Evolutionary conservation across 768 basidiomycete genomes (phyloP).

Genomic region (Dacryopinax primogenitus): DNA sequence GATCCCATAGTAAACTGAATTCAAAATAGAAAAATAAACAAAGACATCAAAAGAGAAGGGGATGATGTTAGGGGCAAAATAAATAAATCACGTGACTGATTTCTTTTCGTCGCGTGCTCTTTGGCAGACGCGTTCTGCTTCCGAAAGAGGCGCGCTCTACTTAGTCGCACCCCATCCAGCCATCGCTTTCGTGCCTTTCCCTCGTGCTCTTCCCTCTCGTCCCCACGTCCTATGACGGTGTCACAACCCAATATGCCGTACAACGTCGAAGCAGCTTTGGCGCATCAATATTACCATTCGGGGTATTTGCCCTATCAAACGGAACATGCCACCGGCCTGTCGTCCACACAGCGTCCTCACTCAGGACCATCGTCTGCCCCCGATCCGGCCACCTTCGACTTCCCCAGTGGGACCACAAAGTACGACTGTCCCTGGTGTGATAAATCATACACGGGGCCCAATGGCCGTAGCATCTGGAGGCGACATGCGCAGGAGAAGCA

Average conservation of each 20-base stretch:
- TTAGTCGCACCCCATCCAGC: neutral
- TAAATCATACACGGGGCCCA: neutral
- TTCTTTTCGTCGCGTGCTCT: conserved; percentile 8
- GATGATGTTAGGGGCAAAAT: too few relatives aligned
- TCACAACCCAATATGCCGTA: neutral
- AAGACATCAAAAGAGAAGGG: too few relatives aligned
- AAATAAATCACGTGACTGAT: conserved; percentile 6
- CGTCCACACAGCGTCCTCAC: neutral
- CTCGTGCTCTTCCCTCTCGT: neutral
- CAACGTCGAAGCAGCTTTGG: neutral
- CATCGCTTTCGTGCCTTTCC: neutral
- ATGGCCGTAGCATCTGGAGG: conserved; percentile 1
- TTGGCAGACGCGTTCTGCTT: neutral
- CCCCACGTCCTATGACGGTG: neutral
- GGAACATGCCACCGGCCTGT: neutral
- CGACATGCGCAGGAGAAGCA: conserved; percentile 3
- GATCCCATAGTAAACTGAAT: too few relatives aligned
- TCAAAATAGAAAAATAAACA: too few relatives aligned
- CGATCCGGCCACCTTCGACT: conserved; percentile 2
- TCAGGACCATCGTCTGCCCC: neutral
- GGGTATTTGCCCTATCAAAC: neutral
- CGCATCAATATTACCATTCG: neutral
- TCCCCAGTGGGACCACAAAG: neutral
- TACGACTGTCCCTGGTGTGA: conserved; percentile 2
- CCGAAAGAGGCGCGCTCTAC: neutral